Conservation (phyloP, 768 basidiomycete species). For the Russula griseocarnosa region DNA sequence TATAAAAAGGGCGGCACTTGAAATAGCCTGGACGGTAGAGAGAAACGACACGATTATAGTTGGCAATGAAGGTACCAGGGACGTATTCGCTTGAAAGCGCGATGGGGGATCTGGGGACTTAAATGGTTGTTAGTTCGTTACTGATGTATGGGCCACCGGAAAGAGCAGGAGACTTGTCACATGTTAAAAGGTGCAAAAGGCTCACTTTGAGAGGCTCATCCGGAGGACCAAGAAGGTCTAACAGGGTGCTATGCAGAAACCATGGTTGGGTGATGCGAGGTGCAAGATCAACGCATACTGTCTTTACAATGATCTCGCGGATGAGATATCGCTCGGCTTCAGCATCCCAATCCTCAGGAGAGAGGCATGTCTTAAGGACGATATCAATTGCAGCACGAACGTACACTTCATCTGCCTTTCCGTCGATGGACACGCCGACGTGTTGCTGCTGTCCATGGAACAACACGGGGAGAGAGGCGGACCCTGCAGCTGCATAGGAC, state of each 20-base stretch:
- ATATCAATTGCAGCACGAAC: conserved; percentile 76
- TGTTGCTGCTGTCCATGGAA: conserved; percentile 85
- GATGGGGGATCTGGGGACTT: conserved; percentile 32
- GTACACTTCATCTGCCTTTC: conserved; percentile 68
- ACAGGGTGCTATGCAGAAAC: conserved; percentile 74
- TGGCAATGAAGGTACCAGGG: conserved; percentile 40
- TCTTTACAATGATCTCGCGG: conserved; percentile 78
- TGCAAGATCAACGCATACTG: conserved; percentile 51
- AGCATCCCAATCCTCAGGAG: conserved; percentile 72
- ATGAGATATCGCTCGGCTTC: conserved; percentile 77
- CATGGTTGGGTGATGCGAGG: conserved; percentile 80
- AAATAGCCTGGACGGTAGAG: conserved; percentile 68
- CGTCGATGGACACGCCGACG: conserved; percentile 68
- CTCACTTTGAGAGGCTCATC: conserved; percentile 21
- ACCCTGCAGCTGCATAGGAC: conserved; percentile 67
- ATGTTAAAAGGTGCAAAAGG: neutral
- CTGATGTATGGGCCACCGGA: no score
- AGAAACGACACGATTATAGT: conserved; percentile 64
- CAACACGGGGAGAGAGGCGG: conserved; percentile 56
- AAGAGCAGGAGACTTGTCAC: neutral
- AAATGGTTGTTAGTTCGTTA: neutral
- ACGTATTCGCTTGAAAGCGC: conserved; percentile 31
- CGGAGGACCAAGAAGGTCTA: conserved; percentile 57
- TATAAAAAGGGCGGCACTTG: conserved; percentile 62
- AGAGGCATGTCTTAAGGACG: conserved; percentile 67